Percentiles rank a stretch among this genome's conserved stretches.
phyloP scores from a whole-genome alignment of 2,329 filamentous ascomycete genomes.

The Coniella vitis region DNA sequence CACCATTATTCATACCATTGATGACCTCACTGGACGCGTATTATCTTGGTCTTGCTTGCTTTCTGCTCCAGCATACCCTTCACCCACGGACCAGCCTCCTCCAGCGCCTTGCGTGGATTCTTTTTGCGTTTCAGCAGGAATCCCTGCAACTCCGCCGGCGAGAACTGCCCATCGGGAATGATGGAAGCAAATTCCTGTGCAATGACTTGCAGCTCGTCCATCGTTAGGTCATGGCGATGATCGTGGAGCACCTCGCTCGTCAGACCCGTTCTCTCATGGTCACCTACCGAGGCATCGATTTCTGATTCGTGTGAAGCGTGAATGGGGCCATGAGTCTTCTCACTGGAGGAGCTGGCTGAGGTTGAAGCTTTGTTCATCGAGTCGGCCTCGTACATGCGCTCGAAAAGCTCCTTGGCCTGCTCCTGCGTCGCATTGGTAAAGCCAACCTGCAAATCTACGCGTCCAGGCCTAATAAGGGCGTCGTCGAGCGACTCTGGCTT shows the following conservation, averaged over 20 bases:
- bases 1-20: too few species aligned
- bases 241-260: constrained; percentile 13
- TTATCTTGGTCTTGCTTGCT: constrained; percentile 39
- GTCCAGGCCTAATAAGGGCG: constrained; percentile 66
- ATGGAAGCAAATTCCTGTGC: constrained; percentile 43
- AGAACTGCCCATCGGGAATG: constrained; percentile 47
- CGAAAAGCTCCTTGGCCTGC: constrained; percentile 52
- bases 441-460: constrained; percentile 50
- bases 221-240: constrained; percentile 22
- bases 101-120: constrained; percentile 46
- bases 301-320: not conserved
- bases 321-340: constrained; percentile 1
- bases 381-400: constrained; percentile 52
- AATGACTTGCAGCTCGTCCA: constrained; percentile 36
- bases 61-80: constrained; percentile 44
- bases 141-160: constrained; percentile 58
- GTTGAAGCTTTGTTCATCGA: constrained; percentile 17
- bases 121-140: constrained; percentile 58
- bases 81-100: constrained; percentile 48
- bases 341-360: not conserved
- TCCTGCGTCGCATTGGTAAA: constrained; percentile 45
- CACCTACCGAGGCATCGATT: not conserved
- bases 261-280: too few species aligned
- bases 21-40: constrained; percentile 36
- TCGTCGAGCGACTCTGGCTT: constrained; percentile 65